Base-by-base conservation (phyloP, 2,329 filamentous ascomycete species). In the Gremmenia infestans region DNA sequence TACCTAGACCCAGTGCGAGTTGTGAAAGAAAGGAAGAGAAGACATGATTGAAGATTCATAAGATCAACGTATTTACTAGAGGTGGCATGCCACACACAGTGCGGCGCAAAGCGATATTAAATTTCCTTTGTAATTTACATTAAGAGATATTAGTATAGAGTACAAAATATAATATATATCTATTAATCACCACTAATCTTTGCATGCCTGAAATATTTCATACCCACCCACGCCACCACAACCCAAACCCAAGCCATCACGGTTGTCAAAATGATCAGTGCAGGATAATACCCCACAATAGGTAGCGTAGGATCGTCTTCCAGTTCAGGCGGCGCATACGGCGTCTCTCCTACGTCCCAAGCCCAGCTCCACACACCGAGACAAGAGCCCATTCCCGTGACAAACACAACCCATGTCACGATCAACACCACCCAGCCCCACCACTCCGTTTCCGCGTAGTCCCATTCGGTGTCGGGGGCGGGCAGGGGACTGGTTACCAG, bases 171-270 rank as follows among this genome's bases (percentile, higher is more conserved):
- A 22, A 22, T 22, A 22, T 22, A 22, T 5, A 47, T 69, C 64
- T 70, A 55, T 70, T 67, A 70, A 55, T 70, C 68, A n/a, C 68
- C 68, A 59, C 66, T 70, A 45, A 97, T 95, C 76, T 96, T 96
- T 36, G 94, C 93, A 77, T 99, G 94, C 65, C 92, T 85, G 70
- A 99, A 99, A 72, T 97, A 97, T 72, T 99, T 99, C 93, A 99
- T 97, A 23, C 94, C 94, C 49, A 97, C 87, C 94, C 94, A 99
- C 11, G 95, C 94, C 56, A 95, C 86, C 12, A 96, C 85, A 17
- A 97, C 94, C 94, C 94, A 99, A 5, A 97, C 91, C 94, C 94
- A 99, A 17, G 92, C 91, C 89, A 99, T 97, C 28, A 99, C 89
- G 48, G 86, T 87, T 3, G 93, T 97, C 63, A 97, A 76, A 56